Evolutionary conservation across 768 basidiomycete species (phyloP).

Genomic region (Tricholoma saponaceum): DNA sequence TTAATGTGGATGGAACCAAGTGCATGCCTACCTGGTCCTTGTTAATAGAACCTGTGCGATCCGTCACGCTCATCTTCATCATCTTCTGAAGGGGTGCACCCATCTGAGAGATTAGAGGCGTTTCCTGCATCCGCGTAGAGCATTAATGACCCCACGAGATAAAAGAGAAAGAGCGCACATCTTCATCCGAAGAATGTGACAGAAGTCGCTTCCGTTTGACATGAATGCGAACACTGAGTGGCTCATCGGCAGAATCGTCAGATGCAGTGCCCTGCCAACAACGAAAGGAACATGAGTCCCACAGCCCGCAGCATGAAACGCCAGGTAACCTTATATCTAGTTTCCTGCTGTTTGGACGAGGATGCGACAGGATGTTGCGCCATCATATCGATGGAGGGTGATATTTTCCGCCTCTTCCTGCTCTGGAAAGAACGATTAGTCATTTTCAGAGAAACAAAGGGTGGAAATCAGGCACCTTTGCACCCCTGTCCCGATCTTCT

Average conservation of each 20-base stretch:
- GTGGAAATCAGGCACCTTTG: constrained; percentile 7
- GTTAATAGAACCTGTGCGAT: background rate
- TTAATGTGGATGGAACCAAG: background rate
- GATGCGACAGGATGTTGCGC: background rate
- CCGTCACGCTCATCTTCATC: background rate
- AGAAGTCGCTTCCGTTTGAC: background rate
- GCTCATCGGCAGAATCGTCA: background rate
- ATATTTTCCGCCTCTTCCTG: background rate
- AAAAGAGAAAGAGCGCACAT: background rate
- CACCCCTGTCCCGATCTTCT: constrained; percentile 12
- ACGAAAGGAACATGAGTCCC: background rate
- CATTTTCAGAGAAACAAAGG: background rate
- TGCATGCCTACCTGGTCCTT: background rate
- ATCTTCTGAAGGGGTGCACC: background rate
- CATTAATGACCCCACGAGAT: background rate
- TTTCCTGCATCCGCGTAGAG: background rate
- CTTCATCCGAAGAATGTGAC: background rate
- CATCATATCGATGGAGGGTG: background rate
- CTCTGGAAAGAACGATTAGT: background rate
- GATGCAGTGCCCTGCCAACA: background rate
- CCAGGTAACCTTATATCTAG: background rate
- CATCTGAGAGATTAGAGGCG: background rate
- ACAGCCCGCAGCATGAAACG: background rate
- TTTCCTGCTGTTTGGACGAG: background rate
- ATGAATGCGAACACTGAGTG: background rate